Evolutionary conservation across 441 rosid genomes (phyloP), one percentile per base, ranked within the genome.

Genomic region (Brassica balearica): DNA sequence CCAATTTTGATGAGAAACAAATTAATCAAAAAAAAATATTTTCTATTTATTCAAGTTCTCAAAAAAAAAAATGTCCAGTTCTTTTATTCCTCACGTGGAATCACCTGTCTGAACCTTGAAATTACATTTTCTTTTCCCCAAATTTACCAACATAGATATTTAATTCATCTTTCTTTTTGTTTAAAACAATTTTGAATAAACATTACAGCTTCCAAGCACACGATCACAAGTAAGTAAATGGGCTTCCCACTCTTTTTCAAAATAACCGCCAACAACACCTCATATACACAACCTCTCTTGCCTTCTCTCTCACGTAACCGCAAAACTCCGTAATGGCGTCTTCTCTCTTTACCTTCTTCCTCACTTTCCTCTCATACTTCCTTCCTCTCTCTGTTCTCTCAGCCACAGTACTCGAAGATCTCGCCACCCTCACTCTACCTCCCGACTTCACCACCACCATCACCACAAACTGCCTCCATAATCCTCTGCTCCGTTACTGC

Each of bases 401-500:
- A 20, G 79, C 87, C 67, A 82, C 93, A 3, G 85, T 92, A 0
- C 77, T 90, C 0, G 93, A 92, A 27, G 94, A 87, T 55, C 93
- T 90, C 51, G 88, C 84, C 12, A 87, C 78, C 74, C 79, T 87
- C 62, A 84, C 43, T 25, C 86, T 90, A 5, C 94, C 94, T 7
- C 83, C 87, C 5, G 89, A 90, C 55, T 91, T 91, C 84, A 85
- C 81, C 81, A 14, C 83, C 60, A 92, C 93, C 8, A 82, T 92
- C 46, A 53, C 68, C 3, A 71, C 41, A 20, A 92, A 92, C 76
- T 86, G 93, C 56, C 67, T 71, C 25, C 80, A 75, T 71, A 80
- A 83, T 80, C 92, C 93, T 0, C 76, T 84, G 12, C 92, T 82
- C 11, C 81, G 86, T 75, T 92, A 87, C 84, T 92, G 94, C 79